Base-by-base conservation (phyloP, 1,284 basidiomycete species). In the Cryptococcus sp. region DNA sequence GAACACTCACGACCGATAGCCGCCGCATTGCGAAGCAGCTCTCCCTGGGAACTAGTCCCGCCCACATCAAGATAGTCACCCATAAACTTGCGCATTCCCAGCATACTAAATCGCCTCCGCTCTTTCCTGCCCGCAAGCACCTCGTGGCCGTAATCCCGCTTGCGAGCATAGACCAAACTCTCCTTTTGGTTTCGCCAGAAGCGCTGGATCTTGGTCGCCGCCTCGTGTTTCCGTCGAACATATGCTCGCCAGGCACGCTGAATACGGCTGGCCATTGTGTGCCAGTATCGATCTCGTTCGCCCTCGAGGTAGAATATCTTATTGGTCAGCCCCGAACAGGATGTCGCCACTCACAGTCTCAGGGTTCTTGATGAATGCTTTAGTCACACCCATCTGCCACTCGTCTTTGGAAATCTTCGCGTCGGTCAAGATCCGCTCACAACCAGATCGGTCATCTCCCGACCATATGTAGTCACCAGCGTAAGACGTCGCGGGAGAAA, bases 161-260 rank as follows among this genome's bases (percentile, higher is more conserved):
- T 82, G 73, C 94, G 87, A 15, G 90, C 88, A 75, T 93, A 97
- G 23, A 86, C 89, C 53, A 98, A 84, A 20, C 85, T 85, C 73
- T 98, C 93, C 78, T 97, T 97, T 82, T 98, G 97, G 77, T 93
- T 93, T 81, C 89, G 92, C 95, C 95, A 99, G 85, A 97, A 97
- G 51, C 94, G 83, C 78, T 99, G 96, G 61, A 99, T 99, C 62
- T 93, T 88, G 47, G 85, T 85, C 10, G 96, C 96, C 67, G 93
- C 95, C 75, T 98, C 96, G 66, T 94, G 85, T 80, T 92, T 93
- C 81, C 96, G 93, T 20, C 95, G 86, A 82, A 95, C 85, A 76
- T 95, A 97, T 75, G 96, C 95, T 61, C 95, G 85, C 86, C 88
- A 99, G 5, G 93, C 93, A 41, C 95, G 88, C 79, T 99, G 96